Conservation (phyloP, 148 eudicot species). For the Dianthus caryophyllus region DNA sequence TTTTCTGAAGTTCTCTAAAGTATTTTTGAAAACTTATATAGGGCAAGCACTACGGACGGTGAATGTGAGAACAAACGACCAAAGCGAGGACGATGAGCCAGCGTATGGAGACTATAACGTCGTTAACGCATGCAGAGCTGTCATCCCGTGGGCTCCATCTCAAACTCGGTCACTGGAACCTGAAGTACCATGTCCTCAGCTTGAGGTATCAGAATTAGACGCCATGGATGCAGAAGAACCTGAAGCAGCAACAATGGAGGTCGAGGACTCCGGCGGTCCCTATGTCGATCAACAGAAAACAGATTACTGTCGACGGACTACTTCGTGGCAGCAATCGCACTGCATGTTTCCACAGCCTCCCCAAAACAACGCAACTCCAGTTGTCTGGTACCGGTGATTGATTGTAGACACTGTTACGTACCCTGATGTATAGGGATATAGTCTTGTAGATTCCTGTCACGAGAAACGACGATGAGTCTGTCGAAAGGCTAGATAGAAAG, state of each 20-base stretch:
- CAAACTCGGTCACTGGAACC: slow-evolving; percentile 21
- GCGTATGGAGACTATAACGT: slow-evolving; percentile 13
- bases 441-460: not conserved
- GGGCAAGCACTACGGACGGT: slow-evolving; percentile 38
- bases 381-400: slow-evolving; percentile 53
- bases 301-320: slow-evolving; percentile 20
- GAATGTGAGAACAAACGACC: slow-evolving; percentile 17
- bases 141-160: slow-evolving; percentile 71
- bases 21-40: too few species aligned
- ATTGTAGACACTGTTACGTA: not conserved
- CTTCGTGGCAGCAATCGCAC: slow-evolving; percentile 67
- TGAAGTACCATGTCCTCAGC: slow-evolving; percentile 3
- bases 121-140: slow-evolving; percentile 43
- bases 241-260: slow-evolving; percentile 57
- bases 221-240: slow-evolving; percentile 61
- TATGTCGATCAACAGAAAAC: slow-evolving; percentile 15
- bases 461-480: not conserved
- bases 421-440: not conserved
- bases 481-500: not conserved
- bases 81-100: slow-evolving; percentile 20
- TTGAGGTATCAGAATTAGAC: slow-evolving; percentile 24
- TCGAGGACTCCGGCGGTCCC: slow-evolving; percentile 36
- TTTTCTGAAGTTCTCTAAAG: too few species aligned
- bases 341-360: slow-evolving; percentile 70
- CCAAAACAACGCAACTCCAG: slow-evolving; percentile 43